These are phyloP conservation scores for Diplocarpon mali DNA, from an alignment of 2,329 filamentous ascomycete species.

Conservation along the genomic window DNA sequence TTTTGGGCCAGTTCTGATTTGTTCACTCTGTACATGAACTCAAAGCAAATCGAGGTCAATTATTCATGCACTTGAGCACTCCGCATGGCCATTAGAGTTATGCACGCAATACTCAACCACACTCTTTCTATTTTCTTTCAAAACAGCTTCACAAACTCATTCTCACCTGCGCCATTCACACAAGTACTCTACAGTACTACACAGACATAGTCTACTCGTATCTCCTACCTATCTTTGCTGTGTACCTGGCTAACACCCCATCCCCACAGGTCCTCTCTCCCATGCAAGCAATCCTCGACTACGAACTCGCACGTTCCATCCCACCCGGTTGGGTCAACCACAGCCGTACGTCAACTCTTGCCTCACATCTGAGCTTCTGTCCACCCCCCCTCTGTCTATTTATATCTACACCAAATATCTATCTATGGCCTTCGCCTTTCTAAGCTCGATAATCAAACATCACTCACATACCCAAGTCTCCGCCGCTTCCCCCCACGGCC, in stretches of 20 bases:
- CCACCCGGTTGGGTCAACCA: conserved; percentile 87
- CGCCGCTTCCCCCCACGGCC: conserved; percentile 62
- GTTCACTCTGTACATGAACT: too few relatives aligned
- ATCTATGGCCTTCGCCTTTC: too few relatives aligned
- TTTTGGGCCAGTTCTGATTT: too few relatives aligned
- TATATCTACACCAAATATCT: too few relatives aligned
- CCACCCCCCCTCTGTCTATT: too few relatives aligned
- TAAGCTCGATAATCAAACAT: too few relatives aligned
- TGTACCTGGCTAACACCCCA: background rate
- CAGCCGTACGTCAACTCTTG: conserved; percentile 31
- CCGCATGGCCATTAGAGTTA: too few relatives aligned
- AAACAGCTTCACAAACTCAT: background rate
- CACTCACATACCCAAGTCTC: conserved; percentile 42
- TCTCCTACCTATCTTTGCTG: background rate
- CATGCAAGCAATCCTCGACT: conserved; percentile 86
- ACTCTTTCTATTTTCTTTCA: background rate
- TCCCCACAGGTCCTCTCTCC: conserved; percentile 61
- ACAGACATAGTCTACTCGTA: background rate
- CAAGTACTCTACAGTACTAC: too few relatives aligned
- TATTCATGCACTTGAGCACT: too few relatives aligned
- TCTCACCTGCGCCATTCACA: background rate
- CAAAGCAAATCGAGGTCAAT: too few relatives aligned
- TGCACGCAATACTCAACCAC: background rate
- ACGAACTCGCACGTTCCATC: conserved; percentile 66
- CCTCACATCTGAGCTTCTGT: too few relatives aligned